Conservation (phyloP, 1,284 basidiomycete genomes). For the Cystobasidium sp. region DNA sequence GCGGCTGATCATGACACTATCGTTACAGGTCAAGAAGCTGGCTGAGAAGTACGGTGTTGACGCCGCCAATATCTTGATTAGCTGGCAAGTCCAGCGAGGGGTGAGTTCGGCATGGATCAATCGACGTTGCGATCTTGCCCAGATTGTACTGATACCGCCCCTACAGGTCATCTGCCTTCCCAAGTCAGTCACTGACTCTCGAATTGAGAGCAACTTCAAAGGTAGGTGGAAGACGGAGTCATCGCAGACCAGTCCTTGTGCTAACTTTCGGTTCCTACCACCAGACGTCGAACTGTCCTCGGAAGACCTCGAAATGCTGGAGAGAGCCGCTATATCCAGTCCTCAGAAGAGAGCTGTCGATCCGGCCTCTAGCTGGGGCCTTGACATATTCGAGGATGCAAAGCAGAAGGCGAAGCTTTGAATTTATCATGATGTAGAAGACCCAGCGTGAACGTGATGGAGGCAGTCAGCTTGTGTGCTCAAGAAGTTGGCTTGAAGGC, state of each 20-base stretch:
- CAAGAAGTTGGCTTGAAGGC: no score
- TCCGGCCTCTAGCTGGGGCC: slow-evolving; percentile 27
- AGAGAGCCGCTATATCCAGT: slow-evolving; percentile 21
- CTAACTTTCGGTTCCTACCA: not conserved
- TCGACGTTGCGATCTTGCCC: not conserved
- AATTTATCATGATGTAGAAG: not conserved
- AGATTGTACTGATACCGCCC: not conserved
- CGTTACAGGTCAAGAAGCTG: slow-evolving; percentile 44
- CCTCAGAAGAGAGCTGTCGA: slow-evolving; percentile 29
- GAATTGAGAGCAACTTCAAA: slow-evolving; percentile 74
- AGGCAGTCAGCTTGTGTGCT: not conserved
- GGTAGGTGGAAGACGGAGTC: slow-evolving; percentile 55
- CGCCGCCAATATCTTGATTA: slow-evolving; percentile 70
- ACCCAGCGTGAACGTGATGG: not conserved
- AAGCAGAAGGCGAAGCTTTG: slow-evolving; percentile 38
- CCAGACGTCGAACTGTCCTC: slow-evolving; percentile 65
- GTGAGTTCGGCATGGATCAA: slow-evolving; percentile 55
- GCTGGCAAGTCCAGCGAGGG: slow-evolving; percentile 67
- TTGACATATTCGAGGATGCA: slow-evolving; percentile 44
- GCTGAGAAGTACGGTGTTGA: slow-evolving; percentile 64
- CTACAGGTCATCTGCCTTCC: slow-evolving; percentile 65
- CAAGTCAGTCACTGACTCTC: slow-evolving; percentile 74
- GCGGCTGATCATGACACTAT: not conserved
- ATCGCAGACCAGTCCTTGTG: not conserved
- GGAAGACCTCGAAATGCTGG: slow-evolving; percentile 67